A percentile compares a stretch with the other conserved stretches of the same genome.
Evolutionary conservation across 805 yeast species (phyloP).

Genomic region (Candida yuanshanica): DNA sequence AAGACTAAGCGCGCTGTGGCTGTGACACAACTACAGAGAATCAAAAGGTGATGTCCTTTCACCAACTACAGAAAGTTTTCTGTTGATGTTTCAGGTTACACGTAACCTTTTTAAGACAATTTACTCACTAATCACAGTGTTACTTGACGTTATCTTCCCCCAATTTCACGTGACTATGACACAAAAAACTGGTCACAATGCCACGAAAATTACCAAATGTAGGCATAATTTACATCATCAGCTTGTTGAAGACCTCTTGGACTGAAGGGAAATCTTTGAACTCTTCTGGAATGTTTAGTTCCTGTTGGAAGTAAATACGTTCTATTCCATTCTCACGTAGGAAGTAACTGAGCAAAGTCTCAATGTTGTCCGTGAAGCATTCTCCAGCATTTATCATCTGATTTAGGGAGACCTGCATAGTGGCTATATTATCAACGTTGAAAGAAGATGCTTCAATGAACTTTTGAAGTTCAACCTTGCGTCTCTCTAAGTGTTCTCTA

Average conservation of each 20-base stretch:
- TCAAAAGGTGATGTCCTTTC: too few relatives aligned
- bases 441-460: slow-evolving; percentile 9
- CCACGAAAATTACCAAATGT: neutral
- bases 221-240: neutral
- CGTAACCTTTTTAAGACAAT: too few relatives aligned
- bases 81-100: too few relatives aligned
- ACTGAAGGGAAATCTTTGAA: slow-evolving; percentile 24
- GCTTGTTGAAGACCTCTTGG: slow-evolving; percentile 3
- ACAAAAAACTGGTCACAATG: neutral
- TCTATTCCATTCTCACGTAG: slow-evolving; percentile 26
- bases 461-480: slow-evolving; percentile 6
- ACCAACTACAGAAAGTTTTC: too few relatives aligned
- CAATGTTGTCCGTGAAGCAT: slow-evolving; percentile 36
- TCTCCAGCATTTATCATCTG: slow-evolving; percentile 8
- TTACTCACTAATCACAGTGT: neutral
- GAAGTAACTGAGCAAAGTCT: slow-evolving; percentile 32
- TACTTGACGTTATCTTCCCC: neutral
- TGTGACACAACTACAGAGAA: too few relatives aligned
- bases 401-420: slow-evolving; percentile 10
- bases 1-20: too few relatives aligned
- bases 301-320: slow-evolving; percentile 27
- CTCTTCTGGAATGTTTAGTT: slow-evolving; percentile 40
- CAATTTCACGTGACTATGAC: slow-evolving; percentile 3
- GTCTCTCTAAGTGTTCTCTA: neutral
- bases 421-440: slow-evolving; percentile 11